Percentiles rank a stretch among this genome's conserved stretches.
These are phyloP conservation scores for Saccharomycopsis selenospora DNA, from an alignment of 805 yeast species.

Conservation along the genomic window DNA sequence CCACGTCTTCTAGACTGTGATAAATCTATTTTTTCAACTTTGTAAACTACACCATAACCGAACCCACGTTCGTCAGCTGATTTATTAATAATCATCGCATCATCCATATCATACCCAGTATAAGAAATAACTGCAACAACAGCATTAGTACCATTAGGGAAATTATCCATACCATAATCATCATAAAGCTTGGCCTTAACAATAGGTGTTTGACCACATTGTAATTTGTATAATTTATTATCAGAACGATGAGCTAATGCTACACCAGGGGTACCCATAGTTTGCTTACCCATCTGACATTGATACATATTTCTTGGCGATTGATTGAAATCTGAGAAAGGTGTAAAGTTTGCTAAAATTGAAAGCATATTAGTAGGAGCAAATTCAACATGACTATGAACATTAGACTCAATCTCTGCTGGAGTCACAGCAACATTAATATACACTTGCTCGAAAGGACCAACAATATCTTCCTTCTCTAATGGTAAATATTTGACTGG, in stretches of 20 bases:
- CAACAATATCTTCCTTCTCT: slow-evolving; percentile 77
- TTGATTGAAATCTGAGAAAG: slow-evolving; percentile 97
- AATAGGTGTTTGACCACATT: slow-evolving; percentile 94
- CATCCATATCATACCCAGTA: slow-evolving; percentile 99
- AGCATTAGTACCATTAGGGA: slow-evolving; percentile 97
- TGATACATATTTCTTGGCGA: slow-evolving; percentile 99
- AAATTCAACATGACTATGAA: slow-evolving; percentile 90
- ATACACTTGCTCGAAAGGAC: slow-evolving; percentile 97
- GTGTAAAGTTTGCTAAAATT: slow-evolving; percentile 92
- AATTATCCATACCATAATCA: slow-evolving; percentile 95
- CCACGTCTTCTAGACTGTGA: slow-evolving; percentile 74
- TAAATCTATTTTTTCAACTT: slow-evolving; percentile 87
- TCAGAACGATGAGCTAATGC: slow-evolving; percentile 89
- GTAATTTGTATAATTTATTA: slow-evolving; percentile 87
- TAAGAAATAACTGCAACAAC: slow-evolving; percentile 98
- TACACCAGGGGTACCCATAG: slow-evolving; percentile 99
- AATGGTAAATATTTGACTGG: slow-evolving; percentile 89
- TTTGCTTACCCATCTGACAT: slow-evolving; percentile 99
- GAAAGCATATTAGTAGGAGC: slow-evolving; percentile 93
- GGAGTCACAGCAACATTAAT: slow-evolving; percentile 95
- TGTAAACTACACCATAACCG: slow-evolving; percentile 94
- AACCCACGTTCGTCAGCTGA: slow-evolving; percentile 98
- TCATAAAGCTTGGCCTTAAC: slow-evolving; percentile 91
- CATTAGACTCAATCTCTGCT: slow-evolving; percentile 71
- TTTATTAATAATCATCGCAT: slow-evolving; percentile 97